These are phyloP conservation scores for Coniochaeta hoffmannii DNA, from an alignment of 2,329 filamentous ascomycete species.

Conservation along the genomic window DNA sequence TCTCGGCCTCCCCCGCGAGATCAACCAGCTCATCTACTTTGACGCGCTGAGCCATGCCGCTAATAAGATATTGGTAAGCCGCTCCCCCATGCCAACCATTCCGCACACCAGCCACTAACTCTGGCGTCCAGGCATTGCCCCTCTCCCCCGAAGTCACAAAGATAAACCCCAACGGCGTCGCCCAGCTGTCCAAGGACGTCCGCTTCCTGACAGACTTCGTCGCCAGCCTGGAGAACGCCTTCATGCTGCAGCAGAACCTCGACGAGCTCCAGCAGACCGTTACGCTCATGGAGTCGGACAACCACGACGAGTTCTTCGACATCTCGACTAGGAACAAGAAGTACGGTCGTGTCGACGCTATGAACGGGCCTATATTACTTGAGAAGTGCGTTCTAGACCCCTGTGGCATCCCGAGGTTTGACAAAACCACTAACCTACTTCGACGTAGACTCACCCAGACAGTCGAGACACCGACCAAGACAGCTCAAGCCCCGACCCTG, in stretches of 20 bases:
- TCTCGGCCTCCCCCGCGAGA: conserved; percentile 85
- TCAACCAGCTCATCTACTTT: conserved; percentile 97
- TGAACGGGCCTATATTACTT: conserved; percentile 81
- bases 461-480: conserved; percentile 49
- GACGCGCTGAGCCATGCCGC: conserved; percentile 89
- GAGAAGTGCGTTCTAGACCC: conserved; percentile 62
- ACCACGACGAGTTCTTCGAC: conserved; percentile 96
- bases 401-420: no score
- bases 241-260: conserved; percentile 81
- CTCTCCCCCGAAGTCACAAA: conserved; percentile 71
- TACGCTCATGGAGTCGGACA: conserved; percentile 76
- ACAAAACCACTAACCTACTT: background rate
- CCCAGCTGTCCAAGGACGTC: conserved; percentile 75
- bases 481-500: conserved; percentile 43
- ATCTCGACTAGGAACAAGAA: conserved; percentile 84
- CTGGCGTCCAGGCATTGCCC: conserved; percentile 56
- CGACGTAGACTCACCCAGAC: conserved; percentile 46
- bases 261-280: conserved; percentile 94
- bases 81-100: background rate
- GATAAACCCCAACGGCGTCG: conserved; percentile 82
- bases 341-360: conserved; percentile 84
- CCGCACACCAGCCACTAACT: background rate
- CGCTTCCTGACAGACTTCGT: conserved; percentile 82
- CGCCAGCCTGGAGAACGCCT: conserved; percentile 70
- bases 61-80: conserved; percentile 71